These are phyloP conservation scores for Monosporascus sp. DNA, from an alignment of 2,329 filamentous ascomycete species.

Conservation along the genomic window DNA sequence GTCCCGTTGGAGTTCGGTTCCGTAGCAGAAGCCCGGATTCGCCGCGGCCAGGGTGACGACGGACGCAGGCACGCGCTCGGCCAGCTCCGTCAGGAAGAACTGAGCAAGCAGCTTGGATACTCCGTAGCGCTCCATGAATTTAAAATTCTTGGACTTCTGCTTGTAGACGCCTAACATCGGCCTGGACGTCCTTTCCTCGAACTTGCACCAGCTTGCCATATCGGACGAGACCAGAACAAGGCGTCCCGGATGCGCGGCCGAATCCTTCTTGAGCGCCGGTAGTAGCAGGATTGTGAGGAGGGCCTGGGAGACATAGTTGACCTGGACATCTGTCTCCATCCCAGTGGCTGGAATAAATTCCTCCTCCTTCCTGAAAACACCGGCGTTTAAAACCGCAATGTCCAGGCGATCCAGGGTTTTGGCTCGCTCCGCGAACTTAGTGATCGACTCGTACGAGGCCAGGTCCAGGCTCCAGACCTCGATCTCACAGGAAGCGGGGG, in stretches of 20 bases:
- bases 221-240: conserved; percentile 15
- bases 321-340: conserved; percentile 39
- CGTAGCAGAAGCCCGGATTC: conserved; percentile 12
- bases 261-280: conserved; percentile 33
- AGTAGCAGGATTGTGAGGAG: conserved; percentile 40
- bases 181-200: conserved; percentile 1
- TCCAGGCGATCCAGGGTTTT: conserved; percentile 3
- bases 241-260: neutral
- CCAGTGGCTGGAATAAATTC: conserved; percentile 13
- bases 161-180: conserved; percentile 1
- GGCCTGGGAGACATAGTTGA: conserved; percentile 47
- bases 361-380: conserved; percentile 13
- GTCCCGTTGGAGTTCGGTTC: neutral
- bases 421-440: conserved; percentile 3
- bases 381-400: conserved; percentile 10
- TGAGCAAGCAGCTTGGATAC: conserved; percentile 17
- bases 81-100: conserved; percentile 20
- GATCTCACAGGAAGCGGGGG: neutral
- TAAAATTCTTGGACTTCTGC: conserved; percentile 1
- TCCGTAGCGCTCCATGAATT: conserved; percentile 7
- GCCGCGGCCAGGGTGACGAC: conserved; percentile 7
- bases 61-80: conserved; percentile 12
- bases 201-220: conserved; percentile 8
- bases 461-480: conserved; percentile 12
- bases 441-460: conserved; percentile 7